Evolutionary conservation across 2,329 filamentous ascomycete species (phyloP).

Genomic region (Zasmidium cellare): DNA sequence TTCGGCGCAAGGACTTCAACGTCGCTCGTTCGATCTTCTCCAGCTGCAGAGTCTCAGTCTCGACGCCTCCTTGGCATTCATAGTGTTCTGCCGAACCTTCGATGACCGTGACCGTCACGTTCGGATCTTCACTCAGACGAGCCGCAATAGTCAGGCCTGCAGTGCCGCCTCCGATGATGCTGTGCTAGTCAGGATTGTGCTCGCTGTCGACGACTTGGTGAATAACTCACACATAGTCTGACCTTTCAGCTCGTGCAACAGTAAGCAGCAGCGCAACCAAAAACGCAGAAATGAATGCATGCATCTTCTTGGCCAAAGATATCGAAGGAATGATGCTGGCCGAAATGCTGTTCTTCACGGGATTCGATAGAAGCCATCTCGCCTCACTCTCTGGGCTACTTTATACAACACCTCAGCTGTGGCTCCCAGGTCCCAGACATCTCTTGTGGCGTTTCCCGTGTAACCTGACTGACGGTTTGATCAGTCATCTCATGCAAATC

Average conservation of each 20-base stretch:
- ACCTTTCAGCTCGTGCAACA: background rate
- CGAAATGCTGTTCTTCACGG: too few species aligned
- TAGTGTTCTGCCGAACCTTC: slow-evolving; percentile 23
- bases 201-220: too few species aligned
- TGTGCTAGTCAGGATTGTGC: slow-evolving; percentile 1
- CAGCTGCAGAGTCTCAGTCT: background rate
- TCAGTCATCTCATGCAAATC: slow-evolving; percentile 3
- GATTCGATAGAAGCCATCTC: too few species aligned
- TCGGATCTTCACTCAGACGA: slow-evolving; percentile 26
- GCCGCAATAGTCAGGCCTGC: slow-evolving; percentile 28
- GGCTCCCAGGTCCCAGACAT: background rate
- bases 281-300: background rate
- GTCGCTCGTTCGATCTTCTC: slow-evolving; percentile 12
- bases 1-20: slow-evolving; percentile 16
- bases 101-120: slow-evolving; percentile 31
- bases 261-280: background rate
- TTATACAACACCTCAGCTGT: too few species aligned
- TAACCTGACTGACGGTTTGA: background rate
- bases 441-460: background rate
- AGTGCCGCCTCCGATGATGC: slow-evolving; percentile 31
- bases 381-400: background rate
- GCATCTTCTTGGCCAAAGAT: too few species aligned
- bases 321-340: too few species aligned
- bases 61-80: too few species aligned
- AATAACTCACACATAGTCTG: slow-evolving; percentile 10